These are phyloP conservation scores for Candolleomyces aberdarensis DNA, from an alignment of 768 basidiomycete genomes.

Conservation along the genomic window DNA sequence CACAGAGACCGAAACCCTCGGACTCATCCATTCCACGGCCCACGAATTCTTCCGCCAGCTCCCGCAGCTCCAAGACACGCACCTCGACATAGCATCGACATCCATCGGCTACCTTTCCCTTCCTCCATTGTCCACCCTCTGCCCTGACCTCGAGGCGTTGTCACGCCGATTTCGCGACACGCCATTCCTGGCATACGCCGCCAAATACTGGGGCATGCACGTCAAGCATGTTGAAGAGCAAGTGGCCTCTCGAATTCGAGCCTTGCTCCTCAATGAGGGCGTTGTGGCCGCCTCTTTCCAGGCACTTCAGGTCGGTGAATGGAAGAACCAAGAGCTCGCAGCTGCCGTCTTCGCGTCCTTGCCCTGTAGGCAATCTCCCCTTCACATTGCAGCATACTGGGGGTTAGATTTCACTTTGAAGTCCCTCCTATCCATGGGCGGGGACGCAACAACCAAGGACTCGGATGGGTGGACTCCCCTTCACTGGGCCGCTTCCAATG, in stretches of 20 bases:
- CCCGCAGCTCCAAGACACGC: not conserved
- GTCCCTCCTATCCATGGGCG: not conserved
- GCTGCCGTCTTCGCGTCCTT: not conserved
- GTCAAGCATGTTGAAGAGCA: not conserved
- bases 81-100: not conserved
- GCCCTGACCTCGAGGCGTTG: not conserved
- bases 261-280: not conserved
- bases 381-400: constrained; percentile 1
- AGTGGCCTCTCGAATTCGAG: not conserved
- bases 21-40: not conserved
- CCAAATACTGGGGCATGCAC: not conserved
- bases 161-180: not conserved
- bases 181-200: not conserved
- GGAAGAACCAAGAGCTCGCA: not conserved
- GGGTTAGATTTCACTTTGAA: not conserved
- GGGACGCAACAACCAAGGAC: not conserved
- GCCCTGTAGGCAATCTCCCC: not conserved
- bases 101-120: not conserved
- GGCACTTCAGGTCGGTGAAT: not conserved
- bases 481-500: not conserved
- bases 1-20: not conserved
- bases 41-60: not conserved
- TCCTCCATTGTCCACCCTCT: not conserved
- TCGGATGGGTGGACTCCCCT: not conserved
- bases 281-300: not conserved